Evolutionary conservation across 2,329 filamentous ascomycete genomes (phyloP).

Genomic region (Myriosclerotinia scirpicola): DNA sequence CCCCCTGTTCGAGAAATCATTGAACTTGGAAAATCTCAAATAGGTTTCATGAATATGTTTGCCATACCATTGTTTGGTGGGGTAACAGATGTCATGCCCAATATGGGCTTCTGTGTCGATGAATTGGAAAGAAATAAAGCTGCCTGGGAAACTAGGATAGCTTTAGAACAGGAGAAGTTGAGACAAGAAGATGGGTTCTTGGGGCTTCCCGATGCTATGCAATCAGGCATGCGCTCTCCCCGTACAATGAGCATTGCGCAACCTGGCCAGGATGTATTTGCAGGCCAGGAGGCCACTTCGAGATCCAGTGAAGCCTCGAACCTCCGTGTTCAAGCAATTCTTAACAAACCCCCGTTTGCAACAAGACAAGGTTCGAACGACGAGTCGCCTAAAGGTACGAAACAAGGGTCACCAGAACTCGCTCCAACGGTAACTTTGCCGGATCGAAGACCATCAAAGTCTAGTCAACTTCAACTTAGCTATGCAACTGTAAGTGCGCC

Average conservation of each 20-base stretch:
- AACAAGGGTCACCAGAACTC: constrained; percentile 28
- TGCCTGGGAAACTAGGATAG: constrained; percentile 69
- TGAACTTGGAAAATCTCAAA: constrained; percentile 82
- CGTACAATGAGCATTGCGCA: constrained; percentile 38
- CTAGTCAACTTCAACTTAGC: constrained; percentile 40
- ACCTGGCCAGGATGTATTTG: constrained; percentile 27
- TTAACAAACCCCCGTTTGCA: constrained; percentile 34
- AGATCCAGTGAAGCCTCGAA: constrained; percentile 26
- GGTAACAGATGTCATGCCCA: constrained; percentile 81
- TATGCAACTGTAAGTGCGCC: constrained; percentile 34
- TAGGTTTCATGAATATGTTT: constrained; percentile 96
- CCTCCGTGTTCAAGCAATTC: constrained; percentile 31
- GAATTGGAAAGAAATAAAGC: constrained; percentile 77
- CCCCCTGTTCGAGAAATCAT: constrained; percentile 79
- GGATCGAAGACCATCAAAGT: constrained; percentile 36
- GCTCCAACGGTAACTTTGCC: constrained; percentile 31
- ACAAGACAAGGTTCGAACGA: constrained; percentile 29
- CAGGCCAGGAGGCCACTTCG: constrained; percentile 29
- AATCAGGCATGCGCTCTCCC: constrained; percentile 38
- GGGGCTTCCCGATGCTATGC: constrained; percentile 39
- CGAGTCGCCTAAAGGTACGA: constrained; percentile 26
- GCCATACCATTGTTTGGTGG: constrained; percentile 88
- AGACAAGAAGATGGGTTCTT: constrained; percentile 41
- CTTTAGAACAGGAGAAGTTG: constrained; percentile 53
- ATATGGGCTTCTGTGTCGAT: constrained; percentile 78